Evolutionary conservation across 306 rosid genomes (phyloP).

Genomic region (Malus sieversii): DNA sequence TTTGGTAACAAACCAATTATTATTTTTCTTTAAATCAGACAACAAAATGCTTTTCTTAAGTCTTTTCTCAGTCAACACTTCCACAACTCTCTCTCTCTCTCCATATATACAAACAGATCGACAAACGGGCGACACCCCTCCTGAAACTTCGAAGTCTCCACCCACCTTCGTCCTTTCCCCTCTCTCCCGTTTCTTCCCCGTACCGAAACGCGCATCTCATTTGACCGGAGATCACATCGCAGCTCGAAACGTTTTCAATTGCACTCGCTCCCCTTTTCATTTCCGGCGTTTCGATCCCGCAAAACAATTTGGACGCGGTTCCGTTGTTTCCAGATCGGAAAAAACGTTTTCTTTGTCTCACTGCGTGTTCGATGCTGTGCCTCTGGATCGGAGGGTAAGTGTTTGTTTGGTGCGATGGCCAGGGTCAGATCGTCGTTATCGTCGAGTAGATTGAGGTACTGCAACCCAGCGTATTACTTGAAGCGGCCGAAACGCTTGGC

Average conservation of each 20-base stretch:
- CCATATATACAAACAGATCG: background rate
- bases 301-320: background rate
- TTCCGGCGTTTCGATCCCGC: background rate
- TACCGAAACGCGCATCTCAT: conserved; percentile 22
- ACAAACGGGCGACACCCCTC: background rate
- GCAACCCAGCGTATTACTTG: conserved; percentile 73
- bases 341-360: background rate
- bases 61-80: background rate
- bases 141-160: background rate
- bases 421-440: conserved; percentile 74
- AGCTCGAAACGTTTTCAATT: background rate
- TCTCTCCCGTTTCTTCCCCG: background rate
- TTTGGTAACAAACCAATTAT: too few relatives aligned
- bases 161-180: background rate
- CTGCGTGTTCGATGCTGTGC: conserved; percentile 2
- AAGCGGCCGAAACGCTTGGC: conserved; percentile 89
- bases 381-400: conserved; percentile 6
- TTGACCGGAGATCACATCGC: conserved; percentile 8
- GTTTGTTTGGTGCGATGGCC: conserved; percentile 45
- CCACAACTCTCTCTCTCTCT: background rate
- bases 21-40: background rate
- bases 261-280: background rate
- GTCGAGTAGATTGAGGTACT: conserved; percentile 52
- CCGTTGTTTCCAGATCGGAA: background rate
- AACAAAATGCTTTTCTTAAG: background rate